Evolutionary conservation across 2,329 filamentous ascomycete species (phyloP).

Genomic region (Alternaria triticimaculans): DNA sequence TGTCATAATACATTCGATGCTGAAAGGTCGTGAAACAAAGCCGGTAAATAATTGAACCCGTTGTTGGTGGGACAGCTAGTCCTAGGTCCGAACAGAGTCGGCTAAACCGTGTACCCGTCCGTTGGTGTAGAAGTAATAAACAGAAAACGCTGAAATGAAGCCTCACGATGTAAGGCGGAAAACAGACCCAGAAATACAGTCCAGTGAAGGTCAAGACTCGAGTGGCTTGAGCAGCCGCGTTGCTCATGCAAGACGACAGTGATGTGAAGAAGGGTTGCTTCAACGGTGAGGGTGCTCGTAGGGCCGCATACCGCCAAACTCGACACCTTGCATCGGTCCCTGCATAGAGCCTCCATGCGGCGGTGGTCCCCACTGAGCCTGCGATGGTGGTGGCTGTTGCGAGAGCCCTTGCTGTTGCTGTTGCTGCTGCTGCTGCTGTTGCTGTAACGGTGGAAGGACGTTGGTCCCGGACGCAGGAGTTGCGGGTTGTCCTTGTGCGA

Average conservation of each 20-base stretch:
- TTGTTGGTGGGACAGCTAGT: conserved; percentile 1
- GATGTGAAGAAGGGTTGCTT: not conserved
- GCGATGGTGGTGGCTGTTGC: conserved; percentile 39
- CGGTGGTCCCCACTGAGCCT: conserved; percentile 44
- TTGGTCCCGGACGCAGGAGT: conserved; percentile 38
- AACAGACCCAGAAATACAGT: not conserved
- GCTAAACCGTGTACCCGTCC: not conserved
- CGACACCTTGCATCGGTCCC: conserved; percentile 58
- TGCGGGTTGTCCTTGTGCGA: conserved; percentile 49
- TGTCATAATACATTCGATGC: conserved; percentile 7
- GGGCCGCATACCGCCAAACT: conserved; percentile 50
- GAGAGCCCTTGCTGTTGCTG: conserved; percentile 10
- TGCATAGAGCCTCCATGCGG: conserved; percentile 9
- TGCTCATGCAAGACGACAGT: not conserved
- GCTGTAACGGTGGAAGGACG: conserved; percentile 50
- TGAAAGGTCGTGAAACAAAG: conserved; percentile 9
- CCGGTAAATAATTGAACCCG: conserved; percentile 1
- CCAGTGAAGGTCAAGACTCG: not conserved
- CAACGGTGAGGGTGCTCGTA: conserved; percentile 45
- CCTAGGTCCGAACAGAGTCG: not conserved
- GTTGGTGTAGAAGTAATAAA: not conserved
- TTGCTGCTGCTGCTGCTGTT: conserved; percentile 30
- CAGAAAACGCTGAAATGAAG: not conserved
- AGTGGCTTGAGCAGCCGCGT: not conserved
- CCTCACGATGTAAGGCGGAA: not conserved